Conservation (phyloP, 257 asterid species). For the Scutellaria galericulata region DNA sequence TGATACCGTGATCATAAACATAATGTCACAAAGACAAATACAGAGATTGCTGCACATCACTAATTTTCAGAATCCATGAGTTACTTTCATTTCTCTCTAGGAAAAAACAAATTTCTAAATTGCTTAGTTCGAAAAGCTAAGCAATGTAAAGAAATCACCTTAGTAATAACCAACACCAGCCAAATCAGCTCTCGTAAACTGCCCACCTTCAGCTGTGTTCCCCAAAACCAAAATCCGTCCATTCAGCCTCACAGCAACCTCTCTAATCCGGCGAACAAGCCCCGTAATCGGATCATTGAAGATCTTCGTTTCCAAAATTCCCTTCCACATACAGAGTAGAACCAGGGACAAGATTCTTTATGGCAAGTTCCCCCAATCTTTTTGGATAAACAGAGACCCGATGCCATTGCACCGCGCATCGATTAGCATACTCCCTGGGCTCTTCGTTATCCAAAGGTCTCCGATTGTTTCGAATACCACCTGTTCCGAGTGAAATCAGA, state of each 20-base stretch:
- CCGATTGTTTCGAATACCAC: constrained; percentile 86
- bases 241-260: constrained; percentile 70
- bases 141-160: neutral
- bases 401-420: constrained; percentile 91
- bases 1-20: too few relatives aligned
- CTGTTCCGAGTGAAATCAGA: constrained; percentile 82
- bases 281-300: constrained; percentile 85
- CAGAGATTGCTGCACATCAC: too few relatives aligned
- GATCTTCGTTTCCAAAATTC: constrained; percentile 74
- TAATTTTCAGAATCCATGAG: too few relatives aligned
- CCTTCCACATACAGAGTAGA: constrained; percentile 83
- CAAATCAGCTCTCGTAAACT: constrained; percentile 27
- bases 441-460: constrained; percentile 84
- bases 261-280: constrained; percentile 76
- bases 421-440: constrained; percentile 82
- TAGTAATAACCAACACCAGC: constrained; percentile 54
- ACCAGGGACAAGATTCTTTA: constrained; percentile 69
- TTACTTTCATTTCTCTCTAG: too few relatives aligned
- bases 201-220: constrained; percentile 46
- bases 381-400: constrained; percentile 83
- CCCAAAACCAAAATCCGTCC: constrained; percentile 71
- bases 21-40: too few relatives aligned
- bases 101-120: neutral
- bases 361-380: constrained; percentile 75
- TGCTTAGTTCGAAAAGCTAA: too few relatives aligned